Evolutionary conservation across 163 green algal genomes (phyloP).

Genomic region (Trebouxia gelatinosa): DNA sequence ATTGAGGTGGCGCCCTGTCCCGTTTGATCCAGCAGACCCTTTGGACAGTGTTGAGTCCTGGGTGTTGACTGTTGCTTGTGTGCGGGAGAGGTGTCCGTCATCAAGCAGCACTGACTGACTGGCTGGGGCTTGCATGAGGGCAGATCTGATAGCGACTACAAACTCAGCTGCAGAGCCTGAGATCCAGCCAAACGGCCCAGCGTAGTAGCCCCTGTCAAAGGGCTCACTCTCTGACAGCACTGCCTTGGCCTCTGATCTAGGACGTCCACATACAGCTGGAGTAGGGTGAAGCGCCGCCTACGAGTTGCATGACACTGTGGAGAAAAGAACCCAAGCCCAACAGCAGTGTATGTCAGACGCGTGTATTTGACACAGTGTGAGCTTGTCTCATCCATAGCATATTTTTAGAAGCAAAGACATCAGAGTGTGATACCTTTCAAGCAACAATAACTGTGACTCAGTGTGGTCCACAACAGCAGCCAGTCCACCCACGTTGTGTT

Average conservation of each 20-base stretch:
- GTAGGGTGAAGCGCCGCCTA: slow-evolving; percentile 89
- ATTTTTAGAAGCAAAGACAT: too few relatives aligned
- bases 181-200: slow-evolving; percentile 94
- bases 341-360: background rate
- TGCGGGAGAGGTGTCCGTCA: too few relatives aligned
- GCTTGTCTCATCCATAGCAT: background rate
- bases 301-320: slow-evolving; percentile 15
- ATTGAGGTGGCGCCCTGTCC: too few relatives aligned
- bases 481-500: too few relatives aligned
- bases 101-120: too few relatives aligned
- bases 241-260: slow-evolving; percentile 57
- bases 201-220: slow-evolving; percentile 96
- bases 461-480: background rate
- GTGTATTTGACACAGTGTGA: background rate
- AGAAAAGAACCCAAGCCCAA: too few relatives aligned
- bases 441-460: too few relatives aligned
- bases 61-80: too few relatives aligned
- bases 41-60: too few relatives aligned
- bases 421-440: too few relatives aligned
- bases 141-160: slow-evolving; percentile 94
- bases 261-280: slow-evolving; percentile 92
- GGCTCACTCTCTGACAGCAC: slow-evolving; percentile 68
- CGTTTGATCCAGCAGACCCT: background rate
- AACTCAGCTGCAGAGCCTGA: slow-evolving; percentile 84
- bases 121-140: slow-evolving; percentile 81